Base-by-base conservation (phyloP, 192 early-diverging fungal genomes). In the Mortierella antarctica region DNA sequence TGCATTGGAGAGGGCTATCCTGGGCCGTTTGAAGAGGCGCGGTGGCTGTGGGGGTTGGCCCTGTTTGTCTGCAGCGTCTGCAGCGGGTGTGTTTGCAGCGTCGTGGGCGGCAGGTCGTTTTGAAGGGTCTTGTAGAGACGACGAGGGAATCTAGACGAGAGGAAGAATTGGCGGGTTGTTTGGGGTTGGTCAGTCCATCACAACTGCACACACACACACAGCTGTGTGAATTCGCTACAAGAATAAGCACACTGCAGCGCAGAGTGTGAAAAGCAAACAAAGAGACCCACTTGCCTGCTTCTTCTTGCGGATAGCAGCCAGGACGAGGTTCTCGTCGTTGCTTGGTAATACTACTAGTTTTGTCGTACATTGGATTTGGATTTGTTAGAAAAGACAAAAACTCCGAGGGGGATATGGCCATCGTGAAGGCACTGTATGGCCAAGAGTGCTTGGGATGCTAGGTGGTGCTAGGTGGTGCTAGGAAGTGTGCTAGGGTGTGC, bases 241-340 rank as follows among this genome's bases (percentile, higher is more conserved):
- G n/a, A n/a, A n/a, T n/a, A n/a, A n/a, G n/a, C n/a, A n/a, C n/a
- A 15, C 11, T 8, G 18, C 0, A 59, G 7, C 9, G 7, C 9
- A 21, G 8, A 39, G 31, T 44, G 39, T 17, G 6, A 12, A 12
- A 4, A 5, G 1, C 57, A 59, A 53, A 23, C 10, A 62, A 18
- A 41, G 11, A 18, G 2, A 15, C 42, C 7, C 7, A 31, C 63
- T 59, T 40, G 61, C 72, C 72, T 66, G 50, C 14, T 67, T 74
- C 64, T 74, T 74, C 17, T 74, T 63, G 18, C 72, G 72, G 54
- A 74, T 66, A 12, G 64, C 72, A 47, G 72, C 72, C 6, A 74
- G 61, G 8, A 74, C 67, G 47, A 74, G 72, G 49, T 74, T 74
- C 50, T 74, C 72, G 67, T 74, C 72, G 23, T 57, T 74, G 31